A percentile compares a stretch with the other conserved stretches of the same genome.
Conservation (phyloP, 2,329 filamentous ascomycete species). For the Fusarium begoniae region DNA sequence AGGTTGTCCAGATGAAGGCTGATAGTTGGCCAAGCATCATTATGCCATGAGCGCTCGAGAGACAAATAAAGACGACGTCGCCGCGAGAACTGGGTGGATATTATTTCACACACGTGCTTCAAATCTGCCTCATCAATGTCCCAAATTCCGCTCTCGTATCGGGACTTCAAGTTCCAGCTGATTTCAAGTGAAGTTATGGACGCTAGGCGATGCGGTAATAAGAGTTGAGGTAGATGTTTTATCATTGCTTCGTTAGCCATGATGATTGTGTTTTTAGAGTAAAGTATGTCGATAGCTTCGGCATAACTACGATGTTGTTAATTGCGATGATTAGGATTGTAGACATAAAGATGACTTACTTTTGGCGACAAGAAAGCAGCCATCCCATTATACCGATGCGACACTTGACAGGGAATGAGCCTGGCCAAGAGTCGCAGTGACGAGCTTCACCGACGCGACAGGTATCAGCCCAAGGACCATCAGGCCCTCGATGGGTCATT, state of each 20-base stretch:
- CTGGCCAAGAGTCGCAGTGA: not conserved
- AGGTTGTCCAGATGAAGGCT: not conserved
- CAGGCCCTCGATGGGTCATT: not conserved
- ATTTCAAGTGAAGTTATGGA: not conserved
- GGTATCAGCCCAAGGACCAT: not conserved
- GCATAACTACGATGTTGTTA: not conserved
- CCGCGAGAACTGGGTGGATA: not conserved
- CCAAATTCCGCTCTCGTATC: not conserved
- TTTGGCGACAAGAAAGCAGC: not conserved
- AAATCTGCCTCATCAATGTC: not conserved
- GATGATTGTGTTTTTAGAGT: not conserved
- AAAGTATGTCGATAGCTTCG: not conserved
- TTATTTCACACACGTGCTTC: rapidly evolving
- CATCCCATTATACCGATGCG: not conserved
- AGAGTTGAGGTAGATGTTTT: not conserved
- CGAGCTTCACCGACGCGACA: not conserved
- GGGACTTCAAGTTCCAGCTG: not conserved
- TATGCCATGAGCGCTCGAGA: rapidly evolving
- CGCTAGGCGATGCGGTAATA: not conserved
- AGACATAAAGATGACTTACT: not conserved
- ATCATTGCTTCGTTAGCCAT: not conserved
- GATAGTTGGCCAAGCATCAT: not conserved
- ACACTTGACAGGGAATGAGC: not conserved
- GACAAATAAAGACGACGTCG: not conserved
- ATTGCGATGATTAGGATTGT: rapidly evolving